Conservation (phyloP, 2,329 filamentous ascomycete species). For the Penicillium sp. region DNA sequence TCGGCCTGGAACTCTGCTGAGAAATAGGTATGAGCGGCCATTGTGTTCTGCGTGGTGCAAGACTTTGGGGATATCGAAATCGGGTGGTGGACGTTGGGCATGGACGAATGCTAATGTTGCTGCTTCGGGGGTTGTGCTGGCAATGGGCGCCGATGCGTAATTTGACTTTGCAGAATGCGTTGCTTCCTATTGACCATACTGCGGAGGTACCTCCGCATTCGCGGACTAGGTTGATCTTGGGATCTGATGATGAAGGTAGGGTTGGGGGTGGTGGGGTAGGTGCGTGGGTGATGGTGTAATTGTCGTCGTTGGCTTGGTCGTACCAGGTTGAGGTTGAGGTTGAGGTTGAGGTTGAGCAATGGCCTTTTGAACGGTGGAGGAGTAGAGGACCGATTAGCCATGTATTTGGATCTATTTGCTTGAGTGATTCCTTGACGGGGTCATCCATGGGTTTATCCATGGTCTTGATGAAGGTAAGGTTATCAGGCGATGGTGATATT, state of each 20-base stretch:
- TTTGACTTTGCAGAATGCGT: slow-evolving; percentile 25
- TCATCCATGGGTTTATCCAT: too few species aligned
- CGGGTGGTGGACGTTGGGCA: neutral
- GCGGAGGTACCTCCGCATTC: slow-evolving; percentile 22
- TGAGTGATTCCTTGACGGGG: neutral
- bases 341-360: too few species aligned
- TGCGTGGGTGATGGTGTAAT: neutral
- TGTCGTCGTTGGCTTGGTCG: neutral
- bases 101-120: slow-evolving; percentile 5
- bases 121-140: neutral
- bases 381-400: neutral
- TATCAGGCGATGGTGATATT: too few species aligned
- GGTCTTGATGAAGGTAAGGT: too few species aligned
- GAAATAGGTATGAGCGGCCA: slow-evolving; percentile 26
- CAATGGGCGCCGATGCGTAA: slow-evolving; percentile 6
- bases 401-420: neutral
- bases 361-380: neutral
- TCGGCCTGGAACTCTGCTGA: slow-evolving; percentile 23
- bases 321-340: neutral
- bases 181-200: slow-evolving; percentile 21
- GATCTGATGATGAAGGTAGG: neutral
- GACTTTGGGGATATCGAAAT: neutral
- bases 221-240: slow-evolving; percentile 12
- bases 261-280: neutral
- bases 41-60: slow-evolving; percentile 15